Conservation (phyloP, 2,329 filamentous ascomycete species). For the Ophiocordyceps camponoti-saundersi region DNA sequence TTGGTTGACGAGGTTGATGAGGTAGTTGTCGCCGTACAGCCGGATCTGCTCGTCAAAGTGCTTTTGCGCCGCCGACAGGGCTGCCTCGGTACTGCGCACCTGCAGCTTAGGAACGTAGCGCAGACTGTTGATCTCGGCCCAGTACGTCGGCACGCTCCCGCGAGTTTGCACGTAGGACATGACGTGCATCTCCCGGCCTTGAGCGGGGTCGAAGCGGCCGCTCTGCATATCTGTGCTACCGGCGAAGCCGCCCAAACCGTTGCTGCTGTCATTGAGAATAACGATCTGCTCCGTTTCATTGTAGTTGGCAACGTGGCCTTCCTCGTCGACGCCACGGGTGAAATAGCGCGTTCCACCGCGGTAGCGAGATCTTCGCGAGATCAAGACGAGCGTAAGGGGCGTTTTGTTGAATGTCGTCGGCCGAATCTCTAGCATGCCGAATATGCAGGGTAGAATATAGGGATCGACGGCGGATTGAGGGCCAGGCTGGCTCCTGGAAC, state of each 20-base stretch:
- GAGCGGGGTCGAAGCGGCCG: conserved; percentile 41
- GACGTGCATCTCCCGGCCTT: conserved; percentile 66
- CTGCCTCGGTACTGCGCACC: conserved; percentile 68
- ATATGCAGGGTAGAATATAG: conserved; percentile 89
- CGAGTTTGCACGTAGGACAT: conserved; percentile 92
- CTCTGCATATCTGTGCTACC: conserved; percentile 62
- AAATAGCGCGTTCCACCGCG: conserved; percentile 89
- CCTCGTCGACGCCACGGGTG: conserved; percentile 80
- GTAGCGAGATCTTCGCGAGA: conserved; percentile 76
- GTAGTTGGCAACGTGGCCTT: conserved; percentile 94
- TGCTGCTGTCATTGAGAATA: conserved; percentile 67
- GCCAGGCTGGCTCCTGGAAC: conserved; percentile 45
- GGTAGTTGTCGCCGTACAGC: conserved; percentile 88
- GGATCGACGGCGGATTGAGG: conserved; percentile 68
- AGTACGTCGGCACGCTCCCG: conserved; percentile 89
- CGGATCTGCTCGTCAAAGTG: conserved; percentile 91
- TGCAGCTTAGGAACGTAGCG: conserved; percentile 84
- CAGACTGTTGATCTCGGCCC: conserved; percentile 89
- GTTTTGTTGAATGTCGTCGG: conserved; percentile 74
- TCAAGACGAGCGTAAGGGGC: conserved; percentile 68
- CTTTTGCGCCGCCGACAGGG: conserved; percentile 58
- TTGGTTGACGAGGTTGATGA: conserved; percentile 95
- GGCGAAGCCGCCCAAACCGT: conserved; percentile 63
- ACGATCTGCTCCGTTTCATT: conserved; percentile 95
- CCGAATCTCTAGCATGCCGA: conserved; percentile 85